Evolutionary conservation across 176 grass and related monocot species (phyloP), one percentile per base, ranked within the genome.

Genomic region (Carex scoparia): DNA sequence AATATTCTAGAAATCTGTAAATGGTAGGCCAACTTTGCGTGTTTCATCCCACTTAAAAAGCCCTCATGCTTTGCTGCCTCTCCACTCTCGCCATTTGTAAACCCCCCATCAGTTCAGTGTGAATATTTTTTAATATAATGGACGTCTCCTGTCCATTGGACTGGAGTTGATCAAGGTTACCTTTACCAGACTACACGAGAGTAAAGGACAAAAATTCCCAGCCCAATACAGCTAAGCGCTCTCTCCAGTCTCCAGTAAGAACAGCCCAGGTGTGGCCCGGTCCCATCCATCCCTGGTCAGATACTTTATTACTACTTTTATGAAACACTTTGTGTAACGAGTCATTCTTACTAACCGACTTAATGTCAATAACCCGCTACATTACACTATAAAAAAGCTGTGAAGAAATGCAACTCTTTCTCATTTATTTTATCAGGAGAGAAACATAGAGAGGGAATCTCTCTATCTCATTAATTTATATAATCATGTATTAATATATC

Each of bases 201-300:
- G 79, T 77, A 90, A 65, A 63, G 82, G 84, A 98, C 89, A 93
- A 90, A 86, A 79, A 44, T 92, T 81, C 88, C 87, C 93, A 92
- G 85, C 82, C 61, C 86, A 89, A 89, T 89, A 91, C 91, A 94
- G 90, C 85, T 89, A 90, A 84, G 81, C 58, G 12, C 40, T 84
- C 81, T 61, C 63, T 79, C 74, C 74, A 58, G 74, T 61, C 63
- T 79, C 74, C 74, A 58, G 74, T 79, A 79, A 32, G 71, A 31
- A 19, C 46, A 27, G 7, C 49, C 56, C 65, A 81, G 33, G 32
- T 15, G 32, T 15, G 14, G 6, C 32, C 4, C 1, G 31, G 16
- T 16, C 27, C 64, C 35, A 68, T 65, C 27, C 5, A 59, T 15
- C 10, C 37, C 16, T 28, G 31, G 10, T 55, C 37, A 53, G 46